Base-by-base conservation (phyloP, 1,284 basidiomycete species). In the Trichosporon ovoides region DNA sequence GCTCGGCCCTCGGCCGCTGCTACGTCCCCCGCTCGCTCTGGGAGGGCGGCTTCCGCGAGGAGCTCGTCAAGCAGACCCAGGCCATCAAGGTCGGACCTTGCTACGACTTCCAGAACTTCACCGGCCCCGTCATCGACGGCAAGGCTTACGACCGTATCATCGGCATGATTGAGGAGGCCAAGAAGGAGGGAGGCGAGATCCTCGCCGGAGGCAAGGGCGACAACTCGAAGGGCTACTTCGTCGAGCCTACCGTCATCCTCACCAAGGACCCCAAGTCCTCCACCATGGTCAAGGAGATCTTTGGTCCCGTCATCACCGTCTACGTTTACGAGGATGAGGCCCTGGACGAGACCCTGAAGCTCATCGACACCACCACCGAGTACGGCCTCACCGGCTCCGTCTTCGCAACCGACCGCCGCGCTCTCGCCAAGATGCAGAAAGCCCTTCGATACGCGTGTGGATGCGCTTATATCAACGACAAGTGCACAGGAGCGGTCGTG, bases 241-340 rank as follows among this genome's bases (percentile, higher is more conserved):
- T 98, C 66, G 84, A 95, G 77, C 95, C 95, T 4, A 99, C 96
- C 16, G 85, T 98, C 60, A 95, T 99, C 71, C 80, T 92, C 66
- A 96, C 89, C 69, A 89, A 89, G 76, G 91, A 98, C 76, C 93
- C 95, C 53, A 85, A 85, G 68, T 89, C 87, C 6, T 80, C 96
- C 54, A 96, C 94, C 12, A 91, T 98, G 85, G 84, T 84, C 33
- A 91, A 97, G 69, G 95, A 98, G 80, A 90, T 98, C 71, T 98
- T 98, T 68, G 96, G 96, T 4, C 96, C 96, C 36, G 94, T 98
- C 54, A 76, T 98, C 61, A 97, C 95, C 37, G 90, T 88, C 60
- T 96, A 85, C 78, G 84, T 89, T 54, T 96, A 85, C 77, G 86
- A 93, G 18, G 96, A 88, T 72, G 85, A 88, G 56, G 91, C 96